phyloP scores from a whole-genome alignment of 441 rosid species.

The Bruguiera hainesii region DNA sequence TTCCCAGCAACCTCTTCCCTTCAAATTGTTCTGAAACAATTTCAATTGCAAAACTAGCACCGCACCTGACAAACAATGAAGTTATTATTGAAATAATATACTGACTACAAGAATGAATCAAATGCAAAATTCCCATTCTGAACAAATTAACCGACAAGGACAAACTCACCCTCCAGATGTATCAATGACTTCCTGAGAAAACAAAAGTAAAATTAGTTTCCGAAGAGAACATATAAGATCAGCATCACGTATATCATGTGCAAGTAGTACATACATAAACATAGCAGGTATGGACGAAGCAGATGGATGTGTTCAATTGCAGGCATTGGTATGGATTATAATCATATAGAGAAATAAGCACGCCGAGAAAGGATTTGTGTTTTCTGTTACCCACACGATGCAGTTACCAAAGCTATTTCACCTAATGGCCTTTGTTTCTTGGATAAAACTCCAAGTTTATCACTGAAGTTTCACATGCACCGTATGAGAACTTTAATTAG shows the following conservation, averaged over 20 bases:
- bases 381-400: too few species aligned
- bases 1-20: conserved; percentile 85
- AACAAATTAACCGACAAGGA: conserved; percentile 2
- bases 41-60: conserved; percentile 73
- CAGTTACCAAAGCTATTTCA: too few species aligned
- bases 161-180: conserved; percentile 85
- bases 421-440: too few species aligned
- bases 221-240: neutral
- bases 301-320: too few species aligned
- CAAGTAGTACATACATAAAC: neutral
- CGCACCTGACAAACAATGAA: conserved; percentile 47
- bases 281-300: neutral
- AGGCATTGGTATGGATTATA: too few species aligned
- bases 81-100: neutral
- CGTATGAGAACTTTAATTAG: too few species aligned
- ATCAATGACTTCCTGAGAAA: conserved; percentile 69
- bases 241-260: neutral
- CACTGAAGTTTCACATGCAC: too few species aligned
- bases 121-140: neutral
- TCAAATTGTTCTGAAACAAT: conserved; percentile 68
- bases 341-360: too few species aligned
- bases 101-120: neutral
- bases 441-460: too few species aligned
- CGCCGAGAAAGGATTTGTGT: too few species aligned
- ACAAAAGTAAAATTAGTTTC: conserved; percentile 12